Base-by-base conservation (phyloP, 148 eudicot genomes). In the Rhododendron ovatum region DNA sequence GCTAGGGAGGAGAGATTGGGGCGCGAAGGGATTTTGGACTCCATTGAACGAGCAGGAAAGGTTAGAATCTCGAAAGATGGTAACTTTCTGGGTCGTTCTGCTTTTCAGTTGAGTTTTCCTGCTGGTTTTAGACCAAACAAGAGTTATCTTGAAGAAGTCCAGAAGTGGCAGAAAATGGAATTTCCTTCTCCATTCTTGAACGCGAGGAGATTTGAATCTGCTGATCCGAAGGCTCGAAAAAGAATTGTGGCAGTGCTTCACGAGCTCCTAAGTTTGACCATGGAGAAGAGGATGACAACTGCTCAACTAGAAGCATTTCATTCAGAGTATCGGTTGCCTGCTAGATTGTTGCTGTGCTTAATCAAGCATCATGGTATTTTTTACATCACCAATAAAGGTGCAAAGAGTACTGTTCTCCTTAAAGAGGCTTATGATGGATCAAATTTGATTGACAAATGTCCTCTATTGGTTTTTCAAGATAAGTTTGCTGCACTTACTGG, bases 361-460 rank as follows among this genome's bases (percentile, higher is more conserved):
- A 92, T 95, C 80, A 96, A 93, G 93, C 96, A 96, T 89, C 98
- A 93, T 86, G 98, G 98, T 75, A 93, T 96, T 47, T 96, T 96
- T 86, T 96, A 96, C 88, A 85, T 96, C 61, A 96, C 99, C 73
- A 95, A 95, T 85, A 96, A 95, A 89, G 99, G 98, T 51, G 92
- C 89, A 55, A 90, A 85, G 84, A 93, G 99, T 86, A 96, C 98
- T 73, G 98, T 96, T 18, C 88, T 95, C 53, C 92, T 96, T 43
- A 96, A 96, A 90, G 98, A 95, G 90, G 95, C 94, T 85, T 96
- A 96, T 89, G 93, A 93, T 88, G 99, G 98, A 37, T 89, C 98
- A 35, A 88, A 88, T 78, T 90, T 96, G 90, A 86, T 92, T 41
- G 87, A 94, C 67, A 94, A 92, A 86, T 95, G 98, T 86, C 98